Evolutionary conservation across 345 rosid genomes (phyloP).

Genomic region (Hibiscus mutabilis): DNA sequence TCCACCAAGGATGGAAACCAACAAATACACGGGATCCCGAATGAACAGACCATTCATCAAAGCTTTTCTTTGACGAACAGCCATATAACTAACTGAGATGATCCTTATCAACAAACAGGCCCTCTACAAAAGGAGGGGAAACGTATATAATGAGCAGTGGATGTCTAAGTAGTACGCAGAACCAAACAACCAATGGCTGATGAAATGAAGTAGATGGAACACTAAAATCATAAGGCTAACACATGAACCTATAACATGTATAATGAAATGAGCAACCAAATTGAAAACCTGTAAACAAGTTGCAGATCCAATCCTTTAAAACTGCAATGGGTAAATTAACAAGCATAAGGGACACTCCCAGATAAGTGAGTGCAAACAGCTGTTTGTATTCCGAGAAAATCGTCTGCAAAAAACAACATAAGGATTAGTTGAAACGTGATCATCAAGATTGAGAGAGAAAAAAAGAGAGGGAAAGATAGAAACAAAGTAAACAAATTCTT

Average conservation of each 20-base stretch:
- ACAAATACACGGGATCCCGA: slow-evolving; percentile 27
- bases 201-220: neutral
- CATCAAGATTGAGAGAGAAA: neutral
- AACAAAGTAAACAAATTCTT: neutral
- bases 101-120: slow-evolving; percentile 3
- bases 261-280: neutral
- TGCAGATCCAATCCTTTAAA: slow-evolving; percentile 39
- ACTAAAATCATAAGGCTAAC: neutral
- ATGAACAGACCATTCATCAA: slow-evolving; percentile 16
- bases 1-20: slow-evolving; percentile 36
- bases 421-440: neutral
- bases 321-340: slow-evolving; percentile 43
- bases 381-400: slow-evolving; percentile 48
- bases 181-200: neutral
- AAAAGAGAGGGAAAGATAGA: neutral
- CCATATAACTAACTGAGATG: slow-evolving; percentile 12
- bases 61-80: slow-evolving; percentile 29
- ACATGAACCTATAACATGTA: neutral
- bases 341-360: slow-evolving; percentile 62
- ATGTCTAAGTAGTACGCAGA: neutral
- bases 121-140: neutral
- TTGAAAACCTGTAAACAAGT: neutral
- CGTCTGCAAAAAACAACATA: slow-evolving; percentile 29
- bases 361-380: slow-evolving; percentile 56
- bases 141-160: neutral